Percentiles rank a stretch among this genome's conserved stretches.
Evolutionary conservation across 2,329 filamentous ascomycete species (phyloP).

Genomic region (Byssochlamys sp.): DNA sequence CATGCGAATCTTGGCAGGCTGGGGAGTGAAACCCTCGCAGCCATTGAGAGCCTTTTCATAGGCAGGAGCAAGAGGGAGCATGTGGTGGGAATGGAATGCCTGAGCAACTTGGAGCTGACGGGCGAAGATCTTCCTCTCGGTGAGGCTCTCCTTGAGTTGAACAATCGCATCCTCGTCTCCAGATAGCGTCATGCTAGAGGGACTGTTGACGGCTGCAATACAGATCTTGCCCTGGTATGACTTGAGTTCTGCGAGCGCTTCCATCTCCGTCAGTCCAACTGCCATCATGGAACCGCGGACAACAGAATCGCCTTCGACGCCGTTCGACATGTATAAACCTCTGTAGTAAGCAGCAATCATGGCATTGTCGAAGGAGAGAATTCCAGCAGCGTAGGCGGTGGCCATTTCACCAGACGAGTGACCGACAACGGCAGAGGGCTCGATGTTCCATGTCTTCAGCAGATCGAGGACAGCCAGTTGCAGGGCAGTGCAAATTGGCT

Average conservation of each 20-base stretch:
- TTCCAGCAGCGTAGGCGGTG: conserved; percentile 42
- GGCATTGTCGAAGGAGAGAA: conserved; percentile 33
- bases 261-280: conserved; percentile 32
- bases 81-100: conserved; percentile 40
- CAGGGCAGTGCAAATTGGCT: conserved; percentile 15
- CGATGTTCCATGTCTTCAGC: conserved; percentile 20
- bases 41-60: conserved; percentile 9
- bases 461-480: conserved; percentile 14
- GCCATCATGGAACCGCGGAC: conserved; percentile 42
- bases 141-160: conserved; percentile 19
- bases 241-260: conserved; percentile 15
- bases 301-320: conserved; percentile 7
- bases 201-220: conserved; percentile 33
- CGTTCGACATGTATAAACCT: conserved; percentile 22
- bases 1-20: conserved; percentile 9
- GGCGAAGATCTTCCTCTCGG: conserved; percentile 29
- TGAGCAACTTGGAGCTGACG: conserved; percentile 32
- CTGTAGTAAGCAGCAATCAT: conserved; percentile 40
- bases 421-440: conserved; percentile 31
- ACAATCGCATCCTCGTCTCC: conserved; percentile 32
- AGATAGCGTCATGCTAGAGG: conserved; percentile 36
- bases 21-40: conserved; percentile 5
- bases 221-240: conserved; percentile 19
- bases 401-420: conserved; percentile 44
- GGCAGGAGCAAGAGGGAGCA: conserved; percentile 15